These are phyloP conservation scores for Stagonosporopsis vannaccii DNA, from an alignment of 2,329 filamentous ascomycete genomes.

Conservation along the genomic window DNA sequence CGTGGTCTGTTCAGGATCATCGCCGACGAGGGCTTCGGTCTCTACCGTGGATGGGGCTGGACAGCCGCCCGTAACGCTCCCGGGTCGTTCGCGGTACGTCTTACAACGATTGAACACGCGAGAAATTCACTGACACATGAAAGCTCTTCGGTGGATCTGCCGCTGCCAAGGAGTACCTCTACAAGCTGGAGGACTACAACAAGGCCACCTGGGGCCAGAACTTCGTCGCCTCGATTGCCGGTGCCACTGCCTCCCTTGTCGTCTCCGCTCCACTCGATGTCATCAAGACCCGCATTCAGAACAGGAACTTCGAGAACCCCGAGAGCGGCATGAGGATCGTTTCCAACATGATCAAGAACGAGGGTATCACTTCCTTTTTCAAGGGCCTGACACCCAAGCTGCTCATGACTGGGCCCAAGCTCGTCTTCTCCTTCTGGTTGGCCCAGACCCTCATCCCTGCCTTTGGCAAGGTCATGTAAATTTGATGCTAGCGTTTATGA, in stretches of 20 bases:
- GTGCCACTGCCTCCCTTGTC: constrained; percentile 91
- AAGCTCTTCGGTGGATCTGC: constrained; percentile 96
- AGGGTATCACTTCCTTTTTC: constrained; percentile 89
- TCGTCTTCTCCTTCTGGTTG: constrained; percentile 99
- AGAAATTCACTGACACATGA: constrained; percentile 32
- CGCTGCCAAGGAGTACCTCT: constrained; percentile 96
- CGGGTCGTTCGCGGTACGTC: constrained; percentile 89
- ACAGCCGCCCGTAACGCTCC: constrained; percentile 96
- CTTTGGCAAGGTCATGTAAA: constrained; percentile 74
- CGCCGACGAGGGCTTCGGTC: constrained; percentile 89
- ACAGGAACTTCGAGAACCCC: constrained; percentile 98
- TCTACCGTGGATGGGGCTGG: constrained; percentile 98
- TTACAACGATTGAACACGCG: too few relatives aligned
- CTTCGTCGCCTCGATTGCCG: constrained; percentile 94
- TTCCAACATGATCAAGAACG: constrained; percentile 89
- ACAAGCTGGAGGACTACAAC: constrained; percentile 92
- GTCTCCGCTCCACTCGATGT: constrained; percentile 99
- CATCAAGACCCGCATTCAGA: constrained; percentile 97
- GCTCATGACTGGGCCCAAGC: constrained; percentile 97
- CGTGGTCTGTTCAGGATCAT: constrained; percentile 90
- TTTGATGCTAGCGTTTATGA: constrained; percentile 18
- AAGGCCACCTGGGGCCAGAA: constrained; percentile 93
- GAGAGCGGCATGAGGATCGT: constrained; percentile 93
- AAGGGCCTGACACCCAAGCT: constrained; percentile 98
- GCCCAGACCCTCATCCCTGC: constrained; percentile 97